Evolutionary conservation across 768 basidiomycete genomes (phyloP).

Genomic region (Tricholoma sp.): DNA sequence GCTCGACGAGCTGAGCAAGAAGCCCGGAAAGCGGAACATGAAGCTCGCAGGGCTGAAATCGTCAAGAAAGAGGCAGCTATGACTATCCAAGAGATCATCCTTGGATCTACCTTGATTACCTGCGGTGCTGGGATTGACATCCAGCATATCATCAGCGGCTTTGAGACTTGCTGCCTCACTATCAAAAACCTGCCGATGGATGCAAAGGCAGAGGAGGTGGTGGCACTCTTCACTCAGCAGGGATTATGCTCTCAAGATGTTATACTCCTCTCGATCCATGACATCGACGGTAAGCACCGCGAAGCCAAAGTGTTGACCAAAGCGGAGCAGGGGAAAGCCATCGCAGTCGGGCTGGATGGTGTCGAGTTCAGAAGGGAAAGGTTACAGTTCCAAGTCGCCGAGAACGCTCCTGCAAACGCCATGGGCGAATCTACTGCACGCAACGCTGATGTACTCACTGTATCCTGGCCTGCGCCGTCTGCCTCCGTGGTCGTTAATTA

Average conservation of each 20-base stretch:
- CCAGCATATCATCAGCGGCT: conserved; percentile 39
- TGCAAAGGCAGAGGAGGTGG: conserved; percentile 34
- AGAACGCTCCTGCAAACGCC: conserved; percentile 32
- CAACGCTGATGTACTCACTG: conserved; percentile 34
- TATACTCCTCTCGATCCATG: conserved; percentile 28
- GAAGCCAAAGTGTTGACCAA: conserved; percentile 43
- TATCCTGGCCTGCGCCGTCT: conserved; percentile 51
- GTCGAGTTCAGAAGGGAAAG: conserved; percentile 40
- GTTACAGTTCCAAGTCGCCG: conserved; percentile 37
- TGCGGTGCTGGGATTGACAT: conserved; percentile 48
- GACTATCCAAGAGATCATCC: conserved; percentile 38
- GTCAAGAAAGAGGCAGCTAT: conserved; percentile 34
- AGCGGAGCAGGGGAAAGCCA: conserved; percentile 31
- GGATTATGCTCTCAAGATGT: conserved; percentile 32
- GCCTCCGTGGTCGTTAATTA: conserved; percentile 42
- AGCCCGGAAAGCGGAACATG: neutral
- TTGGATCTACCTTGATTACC: conserved; percentile 43
- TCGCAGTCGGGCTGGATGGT: conserved; percentile 42
- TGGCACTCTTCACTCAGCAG: conserved; percentile 36
- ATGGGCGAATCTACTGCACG: conserved; percentile 34
- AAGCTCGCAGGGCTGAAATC: neutral
- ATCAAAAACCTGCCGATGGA: conserved; percentile 41
- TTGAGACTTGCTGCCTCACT: conserved; percentile 45
- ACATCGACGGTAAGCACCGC: conserved; percentile 17
- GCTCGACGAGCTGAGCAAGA: conserved; percentile 15